Base-by-base conservation (phyloP, 441 rosid genomes). In the Pelargonium australe region DNA sequence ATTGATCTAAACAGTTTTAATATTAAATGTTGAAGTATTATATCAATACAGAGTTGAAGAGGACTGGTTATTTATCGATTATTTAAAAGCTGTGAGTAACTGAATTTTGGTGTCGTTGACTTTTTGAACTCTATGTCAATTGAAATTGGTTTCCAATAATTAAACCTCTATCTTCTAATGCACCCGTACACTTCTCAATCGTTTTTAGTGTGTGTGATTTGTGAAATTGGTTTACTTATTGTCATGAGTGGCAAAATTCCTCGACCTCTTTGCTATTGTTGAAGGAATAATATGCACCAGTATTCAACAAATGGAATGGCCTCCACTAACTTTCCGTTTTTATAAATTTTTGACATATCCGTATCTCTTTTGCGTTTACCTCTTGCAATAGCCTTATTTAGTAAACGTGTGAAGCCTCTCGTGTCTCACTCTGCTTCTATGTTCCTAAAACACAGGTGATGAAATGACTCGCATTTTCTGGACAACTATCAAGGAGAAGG, bases 401-500 rank as follows among this genome's bases (percentile, higher is more conserved):
- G 47, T 43, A 43, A 43, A 43, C 12, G 47, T 43, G 47, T 43
- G 10, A 43, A 43, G 47, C 47, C 47, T 43, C 47, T 43, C 12
- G 4, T 43, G 47, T 60, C 63, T 60, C 63, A 60, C 34, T 23
- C 11, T 20, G n/a, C 63, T 60, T 60, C 34, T 23, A 9, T 60
- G 10, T 60, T 60, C 47, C 63, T 60, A 20, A 28, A 9, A 60
- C 37, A 10, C 84, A 90, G 96, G 96, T 65, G 96, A 90, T 75
- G 97, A 90, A 73, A 88, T 90, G 97, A 88, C 97, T 65, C 84
- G 91, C 57, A 83, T 90, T 68, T 79, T 90, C 75, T 90, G 96
- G 95, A 79, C 87, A 70, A 83, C 80, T 63, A 88, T 90, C 64
- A 90, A 90, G 80, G 86, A 90, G 14, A 88, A 90, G 91, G 99